phyloP scores from a whole-genome alignment of 257 asterid species.

The Solanum megistacrolobum region DNA sequence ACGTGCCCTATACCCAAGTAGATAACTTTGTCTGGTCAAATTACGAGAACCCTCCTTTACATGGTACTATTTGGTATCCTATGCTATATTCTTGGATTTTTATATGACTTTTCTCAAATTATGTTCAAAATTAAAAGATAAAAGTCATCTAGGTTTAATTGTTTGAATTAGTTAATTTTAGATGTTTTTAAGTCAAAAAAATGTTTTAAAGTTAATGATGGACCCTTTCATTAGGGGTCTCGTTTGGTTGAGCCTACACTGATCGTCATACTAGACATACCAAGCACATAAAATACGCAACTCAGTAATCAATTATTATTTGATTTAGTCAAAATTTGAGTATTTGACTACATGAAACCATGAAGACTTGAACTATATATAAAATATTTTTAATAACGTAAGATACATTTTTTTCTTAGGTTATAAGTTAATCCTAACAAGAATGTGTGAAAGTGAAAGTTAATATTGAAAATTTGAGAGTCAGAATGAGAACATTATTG shows the following conservation, averaged over 20 bases:
- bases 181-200: not conserved
- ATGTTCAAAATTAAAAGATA: not conserved
- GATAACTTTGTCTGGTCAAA: constrained; percentile 10
- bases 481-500: not conserved
- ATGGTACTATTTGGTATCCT: not conserved
- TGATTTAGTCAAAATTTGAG: not conserved
- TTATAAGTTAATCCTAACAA: not conserved
- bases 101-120: not conserved
- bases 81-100: not conserved
- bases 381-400: not conserved
- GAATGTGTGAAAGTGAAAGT: not conserved
- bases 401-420: not conserved
- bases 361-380: not conserved
- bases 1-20: not conserved
- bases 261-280: not conserved
- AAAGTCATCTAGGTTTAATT: not conserved
- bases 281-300: not conserved
- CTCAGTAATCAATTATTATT: not conserved
- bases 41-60: not conserved
- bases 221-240: not conserved
- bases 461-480: not conserved
- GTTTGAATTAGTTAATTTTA: not conserved
- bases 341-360: not conserved
- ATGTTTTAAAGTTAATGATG: not conserved
- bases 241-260: not conserved